Conservation (phyloP, 441 rosid genomes). For the Gossypium gossypioides region DNA sequence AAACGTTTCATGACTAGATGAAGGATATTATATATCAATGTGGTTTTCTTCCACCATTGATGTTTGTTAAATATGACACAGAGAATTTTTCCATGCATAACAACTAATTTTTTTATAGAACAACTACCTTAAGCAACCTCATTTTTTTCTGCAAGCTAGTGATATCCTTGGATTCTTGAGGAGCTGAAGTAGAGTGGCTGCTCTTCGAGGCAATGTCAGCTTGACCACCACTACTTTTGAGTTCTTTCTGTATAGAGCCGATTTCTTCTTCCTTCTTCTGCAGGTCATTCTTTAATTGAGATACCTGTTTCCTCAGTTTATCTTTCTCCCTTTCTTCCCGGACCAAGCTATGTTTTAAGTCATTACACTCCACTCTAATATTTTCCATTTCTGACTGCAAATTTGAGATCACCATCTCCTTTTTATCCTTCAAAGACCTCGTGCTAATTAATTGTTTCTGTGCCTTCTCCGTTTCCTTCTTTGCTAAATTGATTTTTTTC, state of each 20-base stretch:
- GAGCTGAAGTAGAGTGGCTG: slow-evolving; percentile 10
- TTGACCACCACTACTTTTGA: slow-evolving; percentile 1
- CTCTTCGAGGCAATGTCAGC: slow-evolving; percentile 9
- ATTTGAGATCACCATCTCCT: slow-evolving; percentile 36
- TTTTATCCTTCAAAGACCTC: slow-evolving; percentile 46
- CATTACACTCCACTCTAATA: slow-evolving; percentile 33
- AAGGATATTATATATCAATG: not conserved
- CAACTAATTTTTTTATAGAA: not conserved
- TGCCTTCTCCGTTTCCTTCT: slow-evolving; percentile 42
- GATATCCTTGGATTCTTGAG: not conserved
- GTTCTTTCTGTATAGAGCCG: slow-evolving; percentile 9
- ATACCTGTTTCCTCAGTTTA: slow-evolving; percentile 40
- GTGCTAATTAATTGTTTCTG: slow-evolving; percentile 37
- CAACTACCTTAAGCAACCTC: slow-evolving; percentile 19
- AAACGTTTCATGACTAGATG: not conserved
- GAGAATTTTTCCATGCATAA: not conserved
- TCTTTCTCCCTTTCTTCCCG: slow-evolving; percentile 58
- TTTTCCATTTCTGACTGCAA: slow-evolving; percentile 46
- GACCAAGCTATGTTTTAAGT: slow-evolving; percentile 37
- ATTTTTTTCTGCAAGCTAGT: slow-evolving; percentile 17
- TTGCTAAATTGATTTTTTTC: slow-evolving; percentile 33
- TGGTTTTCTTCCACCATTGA: not conserved
- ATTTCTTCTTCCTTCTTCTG: slow-evolving; percentile 45
- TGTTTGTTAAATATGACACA: not conserved
- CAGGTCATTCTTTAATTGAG: slow-evolving; percentile 40